Base-by-base conservation (phyloP, 1,284 basidiomycete species). In the Ustilago xerochloae region DNA sequence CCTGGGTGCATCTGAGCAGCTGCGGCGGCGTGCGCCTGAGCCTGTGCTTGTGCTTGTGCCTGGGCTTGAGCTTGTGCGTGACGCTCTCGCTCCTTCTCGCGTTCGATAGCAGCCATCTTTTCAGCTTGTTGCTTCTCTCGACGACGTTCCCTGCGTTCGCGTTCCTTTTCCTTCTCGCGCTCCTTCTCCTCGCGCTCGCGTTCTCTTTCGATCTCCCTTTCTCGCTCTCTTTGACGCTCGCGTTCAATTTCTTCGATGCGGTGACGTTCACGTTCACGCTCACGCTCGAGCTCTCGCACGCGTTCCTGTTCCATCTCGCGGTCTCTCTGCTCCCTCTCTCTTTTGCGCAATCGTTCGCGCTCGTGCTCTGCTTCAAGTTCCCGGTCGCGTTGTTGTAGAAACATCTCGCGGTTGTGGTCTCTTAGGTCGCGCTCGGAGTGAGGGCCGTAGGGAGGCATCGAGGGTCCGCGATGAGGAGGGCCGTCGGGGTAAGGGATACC, bases 91-190 rank as follows among this genome's bases (percentile, higher is more conserved):
- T 71, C 63, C 54, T 58, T 70, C 38, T 67, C 68, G 15, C 64
- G 64, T 41, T 74, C 71, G 28, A 68, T 38, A 0, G 65, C 71
- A 8, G 65, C 65, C 54, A 53, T 35, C 62, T 74, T 74, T 8
- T 74, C 71, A 8, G 71, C 71, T 22, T 74, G 71, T 36, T 73
- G 70, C 55, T 68, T 68, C 55, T 74, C 71, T 7, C 62, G 43
- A 22, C 71, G 62, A 26, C 71, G 65, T 18, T 74, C 71, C 15
- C 61, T 39, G 9, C 61, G 62, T 18, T 74, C 71, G 16, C 65
- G 65, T 30, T 68, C 64, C 53, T 61, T 67, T 18, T 68, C 70
- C 61, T 67, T 64, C 18, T 73, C 66, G 9, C 61, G 58, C 29
- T 63, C 60, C 30, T 56, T 63, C 32, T 69, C 71, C 32, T 75